A percentile compares a stretch with the other conserved stretches of the same genome.
These are phyloP conservation scores for Nannizzia gypsea DNA, from an alignment of 2,329 filamentous ascomycete species.

Conservation along the genomic window DNA sequence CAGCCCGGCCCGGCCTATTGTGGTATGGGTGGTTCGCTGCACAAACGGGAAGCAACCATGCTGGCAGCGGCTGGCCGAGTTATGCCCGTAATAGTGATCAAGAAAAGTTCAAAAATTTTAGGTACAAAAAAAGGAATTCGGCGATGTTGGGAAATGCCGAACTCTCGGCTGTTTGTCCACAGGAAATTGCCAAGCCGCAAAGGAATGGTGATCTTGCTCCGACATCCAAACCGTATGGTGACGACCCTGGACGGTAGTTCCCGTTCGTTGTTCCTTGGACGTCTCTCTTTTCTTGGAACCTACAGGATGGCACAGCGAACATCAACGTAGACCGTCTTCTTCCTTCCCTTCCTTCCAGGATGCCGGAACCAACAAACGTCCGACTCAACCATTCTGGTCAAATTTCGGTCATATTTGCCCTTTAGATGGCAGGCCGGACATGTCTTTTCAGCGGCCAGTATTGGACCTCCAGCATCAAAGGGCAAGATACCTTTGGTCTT, in stretches of 20 bases:
- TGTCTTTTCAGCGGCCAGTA: conserved; percentile 15
- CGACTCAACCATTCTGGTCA: conserved; percentile 18
- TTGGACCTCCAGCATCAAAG: conserved; percentile 11
- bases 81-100: not conserved
- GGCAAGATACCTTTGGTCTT: conserved; percentile 9
- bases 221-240: not conserved
- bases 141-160: not conserved
- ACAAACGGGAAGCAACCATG: not conserved
- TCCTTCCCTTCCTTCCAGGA: not conserved
- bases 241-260: not conserved
- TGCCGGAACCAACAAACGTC: conserved; percentile 8
- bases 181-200: not conserved
- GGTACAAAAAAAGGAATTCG: not conserved
- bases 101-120: not conserved
- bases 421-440: conserved; percentile 25
- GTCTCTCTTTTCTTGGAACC: not conserved
- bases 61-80: not conserved
- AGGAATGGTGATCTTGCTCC: conserved; percentile 1
- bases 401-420: conserved; percentile 23
- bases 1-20: not conserved
- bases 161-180: conserved; percentile 1
- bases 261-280: not conserved
- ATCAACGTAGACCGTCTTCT: conserved; percentile 6
- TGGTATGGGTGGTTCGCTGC: not conserved
- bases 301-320: conserved; percentile 12